phyloP scores from a whole-genome alignment of 2,329 filamentous ascomycete genomes.

The Volutella citrinella region DNA sequence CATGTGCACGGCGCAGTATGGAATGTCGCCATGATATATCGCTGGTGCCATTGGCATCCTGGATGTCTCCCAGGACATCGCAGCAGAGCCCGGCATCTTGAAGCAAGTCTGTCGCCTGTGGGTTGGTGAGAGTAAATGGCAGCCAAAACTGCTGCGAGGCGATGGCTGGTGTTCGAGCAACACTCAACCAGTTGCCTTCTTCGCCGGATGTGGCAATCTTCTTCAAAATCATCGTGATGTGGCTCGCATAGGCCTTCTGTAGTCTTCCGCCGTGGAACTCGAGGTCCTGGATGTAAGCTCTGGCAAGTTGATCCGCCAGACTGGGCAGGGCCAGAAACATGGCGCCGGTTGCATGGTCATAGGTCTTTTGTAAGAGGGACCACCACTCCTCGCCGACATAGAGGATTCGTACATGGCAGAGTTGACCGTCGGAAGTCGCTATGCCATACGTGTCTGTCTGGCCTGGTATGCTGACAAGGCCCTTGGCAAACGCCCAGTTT shows the following conservation, averaged over 20 bases:
- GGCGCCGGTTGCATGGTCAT: conserved; percentile 14
- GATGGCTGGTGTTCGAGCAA: too few species aligned
- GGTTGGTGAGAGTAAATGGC: conserved; percentile 29
- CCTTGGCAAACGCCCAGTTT: conserved; percentile 38
- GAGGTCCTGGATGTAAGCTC: conserved; percentile 28
- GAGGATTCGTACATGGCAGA: conserved; percentile 35
- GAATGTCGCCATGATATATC: too few species aligned
- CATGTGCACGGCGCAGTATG: too few species aligned
- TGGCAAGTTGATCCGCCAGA: conserved; percentile 33
- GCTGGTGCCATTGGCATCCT: too few species aligned
- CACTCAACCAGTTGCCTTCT: too few species aligned
- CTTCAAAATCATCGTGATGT: conserved; percentile 35
- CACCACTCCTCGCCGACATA: conserved; percentile 34
- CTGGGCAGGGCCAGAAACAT: conserved; percentile 32
- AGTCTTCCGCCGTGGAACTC: conserved; percentile 8
- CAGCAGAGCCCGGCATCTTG: too few species aligned
- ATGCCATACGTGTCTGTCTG: conserved; percentile 36
- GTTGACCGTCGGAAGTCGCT: conserved; percentile 25
- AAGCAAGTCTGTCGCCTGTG: too few species aligned
- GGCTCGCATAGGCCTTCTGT: conserved; percentile 22
- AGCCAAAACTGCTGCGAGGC: conserved; percentile 33
- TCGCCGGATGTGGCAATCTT: too few species aligned
- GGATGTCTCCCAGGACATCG: too few species aligned
- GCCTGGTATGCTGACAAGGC: conserved; percentile 24
- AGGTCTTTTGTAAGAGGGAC: conserved; percentile 22